phyloP scores from a whole-genome alignment of 2,329 filamentous ascomycete genomes.

The Chaetoscypha palmicola region DNA sequence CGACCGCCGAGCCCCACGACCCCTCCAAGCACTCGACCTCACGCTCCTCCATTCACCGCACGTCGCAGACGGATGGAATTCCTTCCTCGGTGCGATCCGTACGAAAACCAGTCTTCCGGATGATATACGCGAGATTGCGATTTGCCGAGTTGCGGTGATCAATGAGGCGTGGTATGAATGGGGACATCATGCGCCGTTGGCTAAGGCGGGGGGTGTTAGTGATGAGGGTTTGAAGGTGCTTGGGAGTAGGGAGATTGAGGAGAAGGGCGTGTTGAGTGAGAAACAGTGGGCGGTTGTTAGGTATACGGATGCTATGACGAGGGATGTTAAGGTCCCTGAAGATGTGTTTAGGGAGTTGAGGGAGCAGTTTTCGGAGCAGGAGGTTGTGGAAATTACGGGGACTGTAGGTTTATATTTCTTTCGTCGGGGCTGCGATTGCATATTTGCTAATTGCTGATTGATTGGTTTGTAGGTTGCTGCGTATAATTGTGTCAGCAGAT shows the following conservation, averaged over 20 bases:
- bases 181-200: slow-evolving; percentile 65
- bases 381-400: slow-evolving; percentile 75
- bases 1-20: slow-evolving; percentile 59
- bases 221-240: slow-evolving; percentile 26
- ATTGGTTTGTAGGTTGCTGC: slow-evolving; percentile 46
- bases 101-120: slow-evolving; percentile 44
- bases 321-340: slow-evolving; percentile 61
- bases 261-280: slow-evolving; percentile 40
- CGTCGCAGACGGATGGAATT: slow-evolving; percentile 71
- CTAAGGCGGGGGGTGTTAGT: slow-evolving; percentile 24
- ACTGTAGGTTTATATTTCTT: slow-evolving; percentile 36
- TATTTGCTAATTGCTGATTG: not conserved
- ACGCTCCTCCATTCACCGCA: slow-evolving; percentile 67
- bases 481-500: slow-evolving; percentile 81
- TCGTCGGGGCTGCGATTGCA: not conserved
- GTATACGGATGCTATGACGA: slow-evolving; percentile 81
- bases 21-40: slow-evolving; percentile 68
- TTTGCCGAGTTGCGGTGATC: slow-evolving; percentile 72
- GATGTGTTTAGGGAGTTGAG: slow-evolving; percentile 59
- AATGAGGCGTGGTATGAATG: slow-evolving; percentile 84
- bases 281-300: slow-evolving; percentile 61
- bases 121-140: slow-evolving; percentile 67
- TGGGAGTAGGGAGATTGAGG: slow-evolving; percentile 27
- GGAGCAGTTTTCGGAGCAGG: slow-evolving; percentile 55
- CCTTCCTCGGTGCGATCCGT: slow-evolving; percentile 57